Percentiles rank a stretch among this genome's conserved stretches.
These are phyloP conservation scores for Pterocarpus santalinus DNA, from an alignment of 306 rosid genomes.

Conservation along the genomic window DNA sequence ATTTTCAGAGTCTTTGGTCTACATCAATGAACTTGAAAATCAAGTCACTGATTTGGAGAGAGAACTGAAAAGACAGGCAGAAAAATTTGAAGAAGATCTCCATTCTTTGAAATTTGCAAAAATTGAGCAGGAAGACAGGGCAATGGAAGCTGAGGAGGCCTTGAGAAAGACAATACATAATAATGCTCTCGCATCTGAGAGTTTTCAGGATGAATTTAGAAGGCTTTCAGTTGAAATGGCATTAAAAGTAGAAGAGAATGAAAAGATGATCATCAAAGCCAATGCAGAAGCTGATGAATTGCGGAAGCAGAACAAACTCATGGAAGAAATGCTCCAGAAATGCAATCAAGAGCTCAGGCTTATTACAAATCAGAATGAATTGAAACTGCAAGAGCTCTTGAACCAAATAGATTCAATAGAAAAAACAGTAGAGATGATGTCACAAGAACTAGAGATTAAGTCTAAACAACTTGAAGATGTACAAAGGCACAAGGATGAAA, in stretches of 20 bases:
- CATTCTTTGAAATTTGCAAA: slow-evolving; percentile 64
- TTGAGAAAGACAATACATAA: slow-evolving; percentile 70
- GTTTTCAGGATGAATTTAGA: slow-evolving; percentile 74
- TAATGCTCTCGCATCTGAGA: slow-evolving; percentile 67
- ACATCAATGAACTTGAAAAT: slow-evolving; percentile 80
- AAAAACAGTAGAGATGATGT: slow-evolving; percentile 60
- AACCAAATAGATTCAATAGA: slow-evolving; percentile 67
- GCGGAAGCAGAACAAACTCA: slow-evolving; percentile 63
- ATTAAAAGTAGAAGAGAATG: slow-evolving; percentile 74
- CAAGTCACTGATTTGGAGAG: slow-evolving; percentile 69
- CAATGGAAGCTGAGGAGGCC: slow-evolving; percentile 77
- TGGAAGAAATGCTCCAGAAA: slow-evolving; percentile 82
- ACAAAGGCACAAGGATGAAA: slow-evolving; percentile 56
- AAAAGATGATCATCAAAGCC: slow-evolving; percentile 63
- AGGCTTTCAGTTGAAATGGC: slow-evolving; percentile 76
- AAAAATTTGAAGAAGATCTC: slow-evolving; percentile 64
- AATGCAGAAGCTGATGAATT: slow-evolving; percentile 76
- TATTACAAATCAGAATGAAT: slow-evolving; percentile 67
- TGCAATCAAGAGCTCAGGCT: slow-evolving; percentile 72
- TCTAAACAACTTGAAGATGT: slow-evolving; percentile 68
- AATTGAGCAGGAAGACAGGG: slow-evolving; percentile 73
- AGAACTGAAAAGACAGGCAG: slow-evolving; percentile 72
- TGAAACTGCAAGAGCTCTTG: slow-evolving; percentile 67
- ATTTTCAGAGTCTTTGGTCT: slow-evolving; percentile 68
- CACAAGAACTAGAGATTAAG: slow-evolving; percentile 69